Evolutionary conservation across 2,329 filamentous ascomycete genomes (phyloP).

Genomic region (Cytospora piceae): DNA sequence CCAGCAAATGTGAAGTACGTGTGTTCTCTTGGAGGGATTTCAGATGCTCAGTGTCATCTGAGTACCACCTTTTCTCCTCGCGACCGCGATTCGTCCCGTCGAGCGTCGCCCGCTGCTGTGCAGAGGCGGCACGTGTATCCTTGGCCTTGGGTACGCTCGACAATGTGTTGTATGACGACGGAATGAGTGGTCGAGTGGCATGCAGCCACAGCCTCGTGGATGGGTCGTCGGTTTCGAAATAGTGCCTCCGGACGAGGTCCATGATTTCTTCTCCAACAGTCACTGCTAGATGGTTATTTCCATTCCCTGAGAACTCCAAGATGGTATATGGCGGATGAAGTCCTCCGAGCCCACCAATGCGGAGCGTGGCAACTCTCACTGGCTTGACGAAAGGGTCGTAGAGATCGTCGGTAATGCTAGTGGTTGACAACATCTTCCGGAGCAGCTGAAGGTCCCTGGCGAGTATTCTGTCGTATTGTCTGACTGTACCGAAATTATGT

Average conservation of each 20-base stretch:
- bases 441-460: conserved; percentile 37
- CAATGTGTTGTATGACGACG: conserved; percentile 20
- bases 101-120: neutral
- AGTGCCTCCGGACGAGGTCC: conserved; percentile 35
- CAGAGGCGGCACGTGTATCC: neutral
- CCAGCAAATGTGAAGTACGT: neutral
- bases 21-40: conserved; percentile 2
- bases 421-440: conserved; percentile 35
- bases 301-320: neutral
- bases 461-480: conserved; percentile 33
- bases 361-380: neutral
- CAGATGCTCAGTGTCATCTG: conserved; percentile 10
- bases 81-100: neutral
- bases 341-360: too few relatives aligned
- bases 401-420: conserved; percentile 16
- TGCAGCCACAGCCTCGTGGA: conserved; percentile 32
- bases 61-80: conserved; percentile 24
- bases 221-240: conserved; percentile 34
- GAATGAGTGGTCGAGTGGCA: conserved; percentile 1
- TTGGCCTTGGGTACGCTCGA: neutral
- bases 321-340: neutral
- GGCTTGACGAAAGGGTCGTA: neutral
- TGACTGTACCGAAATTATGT: conserved; percentile 31
- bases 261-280: conserved; percentile 30
- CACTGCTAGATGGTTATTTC: neutral